A percentile compares a stretch with the other conserved stretches of the same genome.
Evolutionary conservation across 176 grass and related monocot species (phyloP).

Genomic region (sorghum (Sorghum bicolor)): Sorghum_bicolor_NCBIv3 NC_012871.2:65087501-65088000

Average conservation of each 20-base stretch:
- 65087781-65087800: background rate
- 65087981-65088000: background rate
- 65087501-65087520: background rate
- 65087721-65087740: background rate
- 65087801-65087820: background rate
- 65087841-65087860: background rate
- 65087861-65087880: background rate
- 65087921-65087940: background rate
- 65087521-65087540: background rate
- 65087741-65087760: background rate
- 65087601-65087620: slow-evolving; percentile 9
- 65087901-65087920: background rate
- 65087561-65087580: background rate
- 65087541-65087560: background rate
- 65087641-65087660: background rate
- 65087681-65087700: background rate
- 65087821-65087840: background rate
- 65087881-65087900: background rate
- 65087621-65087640: slow-evolving; percentile 8
- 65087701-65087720: background rate
- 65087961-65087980: background rate
- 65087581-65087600: background rate
- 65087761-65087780: background rate
- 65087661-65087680: background rate
- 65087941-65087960: background rate